These are phyloP conservation scores for Globisporangium barbulae DNA, from an alignment of 352 stramenopile species.

Conservation along the genomic window DNA sequence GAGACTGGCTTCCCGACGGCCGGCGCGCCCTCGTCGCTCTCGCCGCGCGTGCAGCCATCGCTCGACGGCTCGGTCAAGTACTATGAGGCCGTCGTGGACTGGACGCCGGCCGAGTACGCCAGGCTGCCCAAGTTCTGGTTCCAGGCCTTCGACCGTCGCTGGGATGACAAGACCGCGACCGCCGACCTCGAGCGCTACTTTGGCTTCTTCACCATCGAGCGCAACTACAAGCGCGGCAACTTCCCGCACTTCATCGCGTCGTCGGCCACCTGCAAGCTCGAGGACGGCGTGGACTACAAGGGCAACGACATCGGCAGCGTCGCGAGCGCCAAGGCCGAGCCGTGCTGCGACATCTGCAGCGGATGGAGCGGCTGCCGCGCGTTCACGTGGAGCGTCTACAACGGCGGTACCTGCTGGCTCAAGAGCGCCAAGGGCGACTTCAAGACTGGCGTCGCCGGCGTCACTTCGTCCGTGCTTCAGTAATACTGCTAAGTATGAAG, in stretches of 20 bases:
- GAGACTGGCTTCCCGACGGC: constrained; percentile 21
- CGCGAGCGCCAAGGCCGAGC: constrained; percentile 8
- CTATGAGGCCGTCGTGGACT: constrained; percentile 27
- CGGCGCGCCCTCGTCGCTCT: constrained; percentile 1
- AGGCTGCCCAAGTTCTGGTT: constrained; percentile 36
- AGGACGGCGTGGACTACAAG: constrained; percentile 22
- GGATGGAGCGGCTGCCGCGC: constrained; percentile 28
- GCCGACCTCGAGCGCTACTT: constrained; percentile 28
- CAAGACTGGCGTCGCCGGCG: background rate
- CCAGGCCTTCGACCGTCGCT: constrained; percentile 30
- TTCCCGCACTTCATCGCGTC: constrained; percentile 16
- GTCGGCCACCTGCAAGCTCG: constrained; percentile 22
- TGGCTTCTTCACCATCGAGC: constrained; percentile 27
- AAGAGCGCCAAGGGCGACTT: constrained; percentile 15
- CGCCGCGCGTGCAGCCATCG: constrained; percentile 22
- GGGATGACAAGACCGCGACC: constrained; percentile 15
- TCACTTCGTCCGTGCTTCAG: background rate
- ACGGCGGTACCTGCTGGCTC: constrained; percentile 30
- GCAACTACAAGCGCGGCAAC: constrained; percentile 16
- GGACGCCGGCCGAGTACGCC: constrained; percentile 17
- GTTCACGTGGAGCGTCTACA: constrained; percentile 47
- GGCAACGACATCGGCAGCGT: constrained; percentile 25
- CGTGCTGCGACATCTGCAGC: constrained; percentile 31
- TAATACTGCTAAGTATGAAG: too few species aligned
- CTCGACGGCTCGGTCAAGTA: constrained; percentile 22